These are phyloP conservation scores for Penicillium herquei DNA, from an alignment of 495 filamentous ascomycete genomes.

Conservation along the genomic window DNA sequence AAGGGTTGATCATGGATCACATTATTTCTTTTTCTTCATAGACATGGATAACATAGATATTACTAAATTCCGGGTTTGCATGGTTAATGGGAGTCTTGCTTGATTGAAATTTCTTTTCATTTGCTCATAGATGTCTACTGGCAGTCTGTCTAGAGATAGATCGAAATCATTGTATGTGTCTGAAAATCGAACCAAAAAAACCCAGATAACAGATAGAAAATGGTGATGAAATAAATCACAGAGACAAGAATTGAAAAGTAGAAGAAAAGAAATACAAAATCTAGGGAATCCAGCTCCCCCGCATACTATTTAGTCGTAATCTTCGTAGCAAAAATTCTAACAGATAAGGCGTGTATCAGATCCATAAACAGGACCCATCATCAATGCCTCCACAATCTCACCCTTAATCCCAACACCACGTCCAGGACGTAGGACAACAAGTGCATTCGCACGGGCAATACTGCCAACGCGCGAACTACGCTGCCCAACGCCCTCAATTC, in stretches of 20 bases:
- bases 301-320: conserved; percentile 4
- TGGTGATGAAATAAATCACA: background rate
- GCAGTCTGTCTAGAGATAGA: conserved; percentile 10
- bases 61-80: conserved; percentile 2
- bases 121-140: conserved; percentile 14
- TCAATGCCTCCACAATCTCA: conserved; percentile 55
- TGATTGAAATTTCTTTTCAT: conserved; percentile 6
- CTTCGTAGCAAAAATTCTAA: conserved; percentile 9
- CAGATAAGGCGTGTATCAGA: conserved; percentile 29
- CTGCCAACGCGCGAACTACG: conserved; percentile 88
- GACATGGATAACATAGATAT: background rate
- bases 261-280: conserved; percentile 6
- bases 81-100: background rate
- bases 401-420: conserved; percentile 51
- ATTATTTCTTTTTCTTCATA: too few relatives aligned
- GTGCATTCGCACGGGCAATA: conserved; percentile 79
- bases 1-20: conserved; percentile 17
- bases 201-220: background rate
- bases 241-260: conserved; percentile 9
- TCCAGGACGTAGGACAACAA: conserved; percentile 70
- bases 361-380: conserved; percentile 53
- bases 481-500: conserved; percentile 60
- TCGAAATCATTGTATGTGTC: conserved; percentile 2
- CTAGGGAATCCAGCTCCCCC: conserved; percentile 16
- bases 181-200: background rate